phyloP scores from a whole-genome alignment of 2,329 filamentous ascomycete genomes.

The Blastomyces emzantsi region DNA sequence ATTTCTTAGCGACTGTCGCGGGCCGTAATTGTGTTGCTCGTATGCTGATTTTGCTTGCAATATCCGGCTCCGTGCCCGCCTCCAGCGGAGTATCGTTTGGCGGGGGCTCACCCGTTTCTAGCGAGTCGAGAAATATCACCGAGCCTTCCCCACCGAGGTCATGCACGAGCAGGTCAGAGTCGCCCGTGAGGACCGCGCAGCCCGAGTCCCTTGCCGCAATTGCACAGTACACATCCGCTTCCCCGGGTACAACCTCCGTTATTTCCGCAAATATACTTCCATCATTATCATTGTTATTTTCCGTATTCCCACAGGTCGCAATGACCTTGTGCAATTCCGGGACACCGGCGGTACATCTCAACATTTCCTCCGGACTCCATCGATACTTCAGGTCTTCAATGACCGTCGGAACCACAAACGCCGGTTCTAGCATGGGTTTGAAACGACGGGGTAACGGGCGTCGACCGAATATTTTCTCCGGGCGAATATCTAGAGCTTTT shows the following conservation, averaged over 20 bases:
- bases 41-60: slow-evolving; percentile 17
- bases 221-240: slow-evolving; percentile 78
- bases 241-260: slow-evolving; percentile 61
- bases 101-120: slow-evolving; percentile 27
- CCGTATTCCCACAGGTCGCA: neutral
- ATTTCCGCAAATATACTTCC: slow-evolving; percentile 25
- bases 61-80: slow-evolving; percentile 1
- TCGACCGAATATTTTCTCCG: slow-evolving; percentile 23
- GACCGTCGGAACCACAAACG: slow-evolving; percentile 69
- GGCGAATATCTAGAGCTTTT: slow-evolving; percentile 11
- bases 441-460: slow-evolving; percentile 22
- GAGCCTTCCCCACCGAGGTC: slow-evolving; percentile 53
- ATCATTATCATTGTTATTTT: slow-evolving; percentile 13
- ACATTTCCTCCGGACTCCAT: slow-evolving; percentile 20
- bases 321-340: slow-evolving; percentile 19
- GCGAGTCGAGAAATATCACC: slow-evolving; percentile 60
- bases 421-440: slow-evolving; percentile 42
- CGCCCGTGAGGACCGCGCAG: slow-evolving; percentile 62
- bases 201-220: slow-evolving; percentile 48
- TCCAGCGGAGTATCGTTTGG: neutral
- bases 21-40: slow-evolving; percentile 33
- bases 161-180: slow-evolving; percentile 76
- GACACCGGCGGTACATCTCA: slow-evolving; percentile 22
- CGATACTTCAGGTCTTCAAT: slow-evolving; percentile 56
- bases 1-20: slow-evolving; percentile 23